These are phyloP conservation scores for Meripilus lineatus DNA, from an alignment of 1,284 basidiomycete genomes.

Conservation along the genomic window DNA sequence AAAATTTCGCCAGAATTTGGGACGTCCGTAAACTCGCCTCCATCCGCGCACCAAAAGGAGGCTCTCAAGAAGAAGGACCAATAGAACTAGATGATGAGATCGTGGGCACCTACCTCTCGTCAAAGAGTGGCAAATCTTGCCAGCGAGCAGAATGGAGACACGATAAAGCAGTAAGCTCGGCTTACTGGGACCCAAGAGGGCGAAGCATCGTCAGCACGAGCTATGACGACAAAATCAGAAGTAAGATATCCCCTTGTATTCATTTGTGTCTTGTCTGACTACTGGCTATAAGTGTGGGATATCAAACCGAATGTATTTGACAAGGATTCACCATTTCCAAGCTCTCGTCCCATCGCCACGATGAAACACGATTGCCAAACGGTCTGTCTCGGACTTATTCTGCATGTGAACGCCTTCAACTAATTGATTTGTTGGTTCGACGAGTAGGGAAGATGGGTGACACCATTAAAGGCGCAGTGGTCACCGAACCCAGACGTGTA, in stretches of 20 bases:
- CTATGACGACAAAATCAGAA: constrained; percentile 69
- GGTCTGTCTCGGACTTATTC: constrained; percentile 33
- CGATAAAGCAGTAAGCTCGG: constrained; percentile 71
- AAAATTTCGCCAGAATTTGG: constrained; percentile 35
- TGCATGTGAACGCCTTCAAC: neutral
- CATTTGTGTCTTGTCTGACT: neutral
- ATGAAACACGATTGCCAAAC: constrained; percentile 75
- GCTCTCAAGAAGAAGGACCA: constrained; percentile 17
- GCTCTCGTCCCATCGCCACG: constrained; percentile 55
- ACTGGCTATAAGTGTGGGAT: constrained; percentile 60
- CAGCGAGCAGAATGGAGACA: constrained; percentile 64
- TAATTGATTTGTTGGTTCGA: neutral
- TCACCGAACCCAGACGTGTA: constrained; percentile 68
- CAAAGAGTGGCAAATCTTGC: constrained; percentile 45
- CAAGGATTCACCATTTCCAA: constrained; percentile 43
- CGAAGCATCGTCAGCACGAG: constrained; percentile 73
- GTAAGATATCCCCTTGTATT: constrained; percentile 36
- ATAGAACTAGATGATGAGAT: constrained; percentile 46
- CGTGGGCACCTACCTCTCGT: constrained; percentile 43
- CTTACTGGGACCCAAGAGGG: constrained; percentile 77
- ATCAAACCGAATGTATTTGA: constrained; percentile 44
- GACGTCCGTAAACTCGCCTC: constrained; percentile 59
- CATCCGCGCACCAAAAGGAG: constrained; percentile 12
- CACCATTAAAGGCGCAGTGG: constrained; percentile 72
- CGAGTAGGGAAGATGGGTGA: constrained; percentile 70